Evolutionary conservation across 805 yeast genomes (phyloP).

Genomic region (Ogataea methylovora): DNA sequence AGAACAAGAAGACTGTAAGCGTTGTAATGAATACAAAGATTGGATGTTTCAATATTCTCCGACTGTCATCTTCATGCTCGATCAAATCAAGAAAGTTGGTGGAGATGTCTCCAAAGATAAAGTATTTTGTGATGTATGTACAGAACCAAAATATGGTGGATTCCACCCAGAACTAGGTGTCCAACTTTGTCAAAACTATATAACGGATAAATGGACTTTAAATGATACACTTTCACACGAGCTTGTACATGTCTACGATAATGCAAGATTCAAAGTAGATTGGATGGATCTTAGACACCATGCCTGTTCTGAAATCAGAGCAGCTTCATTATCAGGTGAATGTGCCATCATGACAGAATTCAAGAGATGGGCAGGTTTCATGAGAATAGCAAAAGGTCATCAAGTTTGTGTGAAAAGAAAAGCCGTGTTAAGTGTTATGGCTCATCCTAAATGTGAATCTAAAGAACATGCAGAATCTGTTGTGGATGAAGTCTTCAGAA

Average conservation of each 20-base stretch:
- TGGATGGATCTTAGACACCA: conserved; percentile 84
- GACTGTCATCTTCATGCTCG: conserved; percentile 77
- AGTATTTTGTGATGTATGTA: conserved; percentile 77
- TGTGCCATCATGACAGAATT: conserved; percentile 88
- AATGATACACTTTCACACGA: conserved; percentile 94
- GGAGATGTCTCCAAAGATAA: conserved; percentile 41
- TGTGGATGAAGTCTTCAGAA: conserved; percentile 84
- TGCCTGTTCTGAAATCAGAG: conserved; percentile 95
- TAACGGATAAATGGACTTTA: conserved; percentile 64
- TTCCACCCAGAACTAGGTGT: conserved; percentile 88
- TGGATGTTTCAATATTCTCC: conserved; percentile 83
- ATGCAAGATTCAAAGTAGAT: conserved; percentile 79
- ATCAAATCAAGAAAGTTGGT: conserved; percentile 64
- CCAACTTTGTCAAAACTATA: conserved; percentile 77
- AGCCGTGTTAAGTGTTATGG: conserved; percentile 76
- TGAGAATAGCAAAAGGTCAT: conserved; percentile 55
- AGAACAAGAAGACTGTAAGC: conserved; percentile 40
- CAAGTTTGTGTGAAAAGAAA: conserved; percentile 87
- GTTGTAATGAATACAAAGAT: conserved; percentile 68
- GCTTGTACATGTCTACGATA: conserved; percentile 88
- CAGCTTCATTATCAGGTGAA: conserved; percentile 89
- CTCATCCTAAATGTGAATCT: conserved; percentile 75
- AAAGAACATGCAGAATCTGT: conserved; percentile 68
- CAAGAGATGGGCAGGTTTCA: conserved; percentile 25
- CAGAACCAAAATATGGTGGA: conserved; percentile 82